These are phyloP conservation scores for Thelephora aurantiotincta DNA, from an alignment of 768 basidiomycete species.

Conservation along the genomic window DNA sequence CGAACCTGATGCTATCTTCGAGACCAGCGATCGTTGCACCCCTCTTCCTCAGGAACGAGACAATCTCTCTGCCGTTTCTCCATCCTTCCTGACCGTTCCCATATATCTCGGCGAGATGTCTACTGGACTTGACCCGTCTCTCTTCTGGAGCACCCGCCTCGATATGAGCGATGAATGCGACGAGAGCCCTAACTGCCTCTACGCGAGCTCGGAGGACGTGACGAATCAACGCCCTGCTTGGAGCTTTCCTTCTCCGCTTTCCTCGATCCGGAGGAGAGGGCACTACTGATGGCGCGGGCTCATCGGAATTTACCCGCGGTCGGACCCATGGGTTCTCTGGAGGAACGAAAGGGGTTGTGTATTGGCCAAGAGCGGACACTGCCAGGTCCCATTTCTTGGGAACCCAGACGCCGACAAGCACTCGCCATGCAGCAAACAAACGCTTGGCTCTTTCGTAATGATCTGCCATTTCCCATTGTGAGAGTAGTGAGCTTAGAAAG, in stretches of 20 bases:
- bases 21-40: constrained; percentile 60
- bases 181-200: constrained; percentile 67
- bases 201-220: constrained; percentile 82
- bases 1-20: constrained; percentile 20
- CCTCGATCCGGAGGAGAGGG: constrained; percentile 2
- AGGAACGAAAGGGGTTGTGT: constrained; percentile 51
- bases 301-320: constrained; percentile 14
- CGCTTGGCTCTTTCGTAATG: constrained; percentile 79
- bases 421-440: constrained; percentile 86
- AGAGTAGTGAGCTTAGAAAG: constrained; percentile 1
- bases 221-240: constrained; percentile 73
- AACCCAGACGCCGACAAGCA: constrained; percentile 91
- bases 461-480: constrained; percentile 23
- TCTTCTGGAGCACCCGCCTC: constrained; percentile 24
- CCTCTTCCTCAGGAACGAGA: constrained; percentile 48
- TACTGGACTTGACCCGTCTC: constrained; percentile 31
- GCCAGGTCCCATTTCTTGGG: constrained; percentile 77
- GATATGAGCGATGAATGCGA: constrained; percentile 55
- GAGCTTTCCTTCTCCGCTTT: constrained; percentile 30
- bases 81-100: constrained; percentile 26
- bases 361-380: constrained; percentile 54
- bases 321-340: constrained; percentile 64
- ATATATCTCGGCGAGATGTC: constrained; percentile 32
- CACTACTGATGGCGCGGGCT: constrained; percentile 10
- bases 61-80: constrained; percentile 57